Conservation (phyloP, 2,329 filamentous ascomycete genomes). For the Calonectria henricotiae region DNA sequence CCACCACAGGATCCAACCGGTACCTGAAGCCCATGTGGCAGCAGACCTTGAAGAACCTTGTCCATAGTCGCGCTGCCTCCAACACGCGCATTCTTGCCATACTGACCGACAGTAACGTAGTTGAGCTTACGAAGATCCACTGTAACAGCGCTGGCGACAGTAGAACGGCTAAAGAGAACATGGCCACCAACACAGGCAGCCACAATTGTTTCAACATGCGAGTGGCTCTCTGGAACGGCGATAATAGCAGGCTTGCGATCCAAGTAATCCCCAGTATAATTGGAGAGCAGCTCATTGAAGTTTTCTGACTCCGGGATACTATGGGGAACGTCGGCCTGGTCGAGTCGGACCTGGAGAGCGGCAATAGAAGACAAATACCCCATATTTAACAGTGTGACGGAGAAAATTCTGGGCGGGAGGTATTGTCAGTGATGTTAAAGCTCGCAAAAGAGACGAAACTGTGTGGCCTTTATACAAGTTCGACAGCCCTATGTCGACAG, state of each 20-base stretch:
- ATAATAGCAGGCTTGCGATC: background rate
- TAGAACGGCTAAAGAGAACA: conserved; percentile 35
- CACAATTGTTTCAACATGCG: background rate
- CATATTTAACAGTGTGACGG: background rate
- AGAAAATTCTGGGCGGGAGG: background rate
- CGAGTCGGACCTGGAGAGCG: background rate
- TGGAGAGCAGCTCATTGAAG: conserved; percentile 8
- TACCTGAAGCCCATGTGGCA: conserved; percentile 17
- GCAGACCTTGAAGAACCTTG: conserved; percentile 26
- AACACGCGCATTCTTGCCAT: conserved; percentile 13
- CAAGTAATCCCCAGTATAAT: background rate
- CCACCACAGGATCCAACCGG: conserved; percentile 27
- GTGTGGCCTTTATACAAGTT: too few relatives aligned
- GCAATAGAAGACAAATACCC: background rate
- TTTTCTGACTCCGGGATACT: background rate
- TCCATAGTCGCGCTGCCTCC: conserved; percentile 27
- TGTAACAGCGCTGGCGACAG: conserved; percentile 26
- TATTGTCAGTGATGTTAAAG: too few relatives aligned
- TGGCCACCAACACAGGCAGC: conserved; percentile 26
- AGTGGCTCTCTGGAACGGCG: background rate
- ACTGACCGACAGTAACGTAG: background rate
- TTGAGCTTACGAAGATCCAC: conserved; percentile 33
- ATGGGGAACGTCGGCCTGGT: background rate
- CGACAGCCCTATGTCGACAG: too few relatives aligned
- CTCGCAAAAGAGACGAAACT: too few relatives aligned